phyloP scores from a whole-genome alignment of 345 rosid species.

The Camelina hispida region DNA sequence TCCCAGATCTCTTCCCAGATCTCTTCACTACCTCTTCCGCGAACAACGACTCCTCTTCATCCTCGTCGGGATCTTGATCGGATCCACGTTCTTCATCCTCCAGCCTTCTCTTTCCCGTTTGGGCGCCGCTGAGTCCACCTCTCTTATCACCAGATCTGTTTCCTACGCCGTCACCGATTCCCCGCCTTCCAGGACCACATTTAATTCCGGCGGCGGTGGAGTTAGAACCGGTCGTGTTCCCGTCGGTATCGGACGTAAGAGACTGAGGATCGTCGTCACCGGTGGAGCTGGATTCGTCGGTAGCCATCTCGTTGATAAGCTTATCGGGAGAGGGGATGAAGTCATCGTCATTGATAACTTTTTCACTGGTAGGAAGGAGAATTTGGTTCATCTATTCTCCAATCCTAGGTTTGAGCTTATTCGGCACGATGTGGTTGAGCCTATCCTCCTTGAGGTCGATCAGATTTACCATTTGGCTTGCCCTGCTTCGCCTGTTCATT shows the following conservation, averaged over 20 bases:
- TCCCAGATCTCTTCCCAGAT: constrained; percentile 84
- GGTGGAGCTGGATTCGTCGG: constrained; percentile 99
- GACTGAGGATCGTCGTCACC: constrained; percentile 84
- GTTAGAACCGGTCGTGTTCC: constrained; percentile 67
- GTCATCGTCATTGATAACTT: constrained; percentile 96
- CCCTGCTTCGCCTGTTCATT: constrained; percentile 98
- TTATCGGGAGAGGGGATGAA: constrained; percentile 86
- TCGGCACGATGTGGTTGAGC: constrained; percentile 96
- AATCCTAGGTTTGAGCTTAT: constrained; percentile 94
- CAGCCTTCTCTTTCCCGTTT: constrained; percentile 86
- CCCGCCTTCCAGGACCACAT: constrained; percentile 30
- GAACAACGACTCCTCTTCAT: constrained; percentile 94
- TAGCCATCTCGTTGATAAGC: constrained; percentile 94
- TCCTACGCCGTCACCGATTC: constrained; percentile 30
- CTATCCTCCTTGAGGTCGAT: constrained; percentile 94
- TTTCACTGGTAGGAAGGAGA: constrained; percentile 95
- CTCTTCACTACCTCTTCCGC: constrained; percentile 78
- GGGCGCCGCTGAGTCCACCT: constrained; percentile 54
- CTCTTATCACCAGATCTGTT: constrained; percentile 48
- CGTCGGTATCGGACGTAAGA: constrained; percentile 64
- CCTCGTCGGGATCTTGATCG: constrained; percentile 90
- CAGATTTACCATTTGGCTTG: constrained; percentile 99
- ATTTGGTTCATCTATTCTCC: constrained; percentile 76
- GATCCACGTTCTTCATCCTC: constrained; percentile 91
- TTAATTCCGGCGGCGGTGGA: constrained; percentile 36